Percentiles rank a stretch among this genome's conserved stretches.
Evolutionary conservation across 2,329 filamentous ascomycete species (phyloP).

Genomic region (Calonectria crousiana): DNA sequence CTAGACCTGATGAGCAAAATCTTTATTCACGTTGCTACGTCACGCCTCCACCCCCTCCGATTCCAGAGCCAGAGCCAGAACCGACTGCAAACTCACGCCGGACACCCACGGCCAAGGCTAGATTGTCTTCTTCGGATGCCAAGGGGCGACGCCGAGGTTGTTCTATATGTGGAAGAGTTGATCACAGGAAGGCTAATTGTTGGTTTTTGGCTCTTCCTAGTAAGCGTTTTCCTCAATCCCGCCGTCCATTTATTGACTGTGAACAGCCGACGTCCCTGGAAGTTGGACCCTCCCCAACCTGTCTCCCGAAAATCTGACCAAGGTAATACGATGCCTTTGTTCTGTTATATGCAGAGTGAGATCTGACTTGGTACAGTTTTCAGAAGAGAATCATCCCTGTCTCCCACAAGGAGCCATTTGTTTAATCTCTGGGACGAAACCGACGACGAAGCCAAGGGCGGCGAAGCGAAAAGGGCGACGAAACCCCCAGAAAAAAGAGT

Average conservation of each 20-base stretch:
- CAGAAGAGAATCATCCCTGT: background rate
- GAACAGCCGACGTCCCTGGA: background rate
- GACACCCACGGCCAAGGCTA: background rate
- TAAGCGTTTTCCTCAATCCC: background rate
- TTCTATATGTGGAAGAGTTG: background rate
- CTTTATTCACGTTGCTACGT: background rate
- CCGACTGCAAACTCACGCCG: background rate
- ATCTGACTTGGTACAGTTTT: background rate
- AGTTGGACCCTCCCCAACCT: background rate
- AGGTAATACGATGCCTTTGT: background rate
- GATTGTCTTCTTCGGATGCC: background rate
- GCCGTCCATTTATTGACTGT: background rate
- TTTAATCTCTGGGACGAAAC: background rate
- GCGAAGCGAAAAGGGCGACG: background rate
- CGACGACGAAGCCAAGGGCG: too few species aligned
- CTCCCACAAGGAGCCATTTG: background rate
- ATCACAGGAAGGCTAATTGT: background rate
- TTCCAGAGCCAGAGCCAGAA: background rate
- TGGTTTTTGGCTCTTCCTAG: conserved; percentile 8
- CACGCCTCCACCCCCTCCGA: background rate
- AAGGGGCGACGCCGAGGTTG: background rate
- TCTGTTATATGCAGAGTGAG: background rate
- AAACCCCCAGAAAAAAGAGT: background rate
- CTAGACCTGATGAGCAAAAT: background rate
- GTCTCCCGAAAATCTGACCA: background rate